phyloP scores from a whole-genome alignment of 1,284 basidiomycete genomes.

The Pseudozyma hubeiensis region DNA sequence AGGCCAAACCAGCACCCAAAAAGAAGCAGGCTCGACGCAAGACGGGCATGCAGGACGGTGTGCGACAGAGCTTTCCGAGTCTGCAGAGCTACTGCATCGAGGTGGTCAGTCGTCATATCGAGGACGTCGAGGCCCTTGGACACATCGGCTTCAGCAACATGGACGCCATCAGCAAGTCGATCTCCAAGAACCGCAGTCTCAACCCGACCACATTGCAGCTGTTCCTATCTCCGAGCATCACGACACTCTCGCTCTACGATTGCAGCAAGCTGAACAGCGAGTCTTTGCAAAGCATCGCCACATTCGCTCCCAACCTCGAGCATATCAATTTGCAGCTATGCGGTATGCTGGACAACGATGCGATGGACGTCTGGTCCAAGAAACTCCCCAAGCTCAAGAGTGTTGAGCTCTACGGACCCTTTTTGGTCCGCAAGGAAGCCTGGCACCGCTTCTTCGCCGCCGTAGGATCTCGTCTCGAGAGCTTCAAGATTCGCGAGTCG shows the following conservation, averaged over 20 bases:
- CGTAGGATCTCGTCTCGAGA: conserved; percentile 75
- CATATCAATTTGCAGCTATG: conserved; percentile 82
- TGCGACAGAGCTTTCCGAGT: conserved; percentile 72
- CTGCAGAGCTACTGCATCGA: conserved; percentile 84
- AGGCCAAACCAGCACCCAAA: conserved; percentile 35
- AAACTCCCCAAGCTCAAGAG: conserved; percentile 77
- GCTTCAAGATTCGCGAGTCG: conserved; percentile 80
- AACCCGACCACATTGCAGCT: conserved; percentile 79
- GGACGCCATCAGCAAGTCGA: conserved; percentile 71
- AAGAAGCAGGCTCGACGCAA: conserved; percentile 42
- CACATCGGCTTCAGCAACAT: conserved; percentile 76
- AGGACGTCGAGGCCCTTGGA: conserved; percentile 89
- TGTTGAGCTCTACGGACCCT: conserved; percentile 87
- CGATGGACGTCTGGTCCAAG: conserved; percentile 76
- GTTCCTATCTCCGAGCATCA: conserved; percentile 82
- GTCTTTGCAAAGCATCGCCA: conserved; percentile 54
- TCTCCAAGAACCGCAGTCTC: conserved; percentile 87
- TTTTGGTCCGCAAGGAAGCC: conserved; percentile 80
- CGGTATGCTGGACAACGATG: conserved; percentile 81
- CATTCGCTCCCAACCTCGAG: conserved; percentile 58
- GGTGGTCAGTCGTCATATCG: conserved; percentile 86
- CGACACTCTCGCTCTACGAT: conserved; percentile 83
- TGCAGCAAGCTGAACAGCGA: conserved; percentile 74
- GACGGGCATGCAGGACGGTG: conserved; percentile 24
- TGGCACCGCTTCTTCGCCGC: conserved; percentile 83